Evolutionary conservation across 352 stramenopile species (phyloP).

Genomic region (Pythium rishiriense): DNA sequence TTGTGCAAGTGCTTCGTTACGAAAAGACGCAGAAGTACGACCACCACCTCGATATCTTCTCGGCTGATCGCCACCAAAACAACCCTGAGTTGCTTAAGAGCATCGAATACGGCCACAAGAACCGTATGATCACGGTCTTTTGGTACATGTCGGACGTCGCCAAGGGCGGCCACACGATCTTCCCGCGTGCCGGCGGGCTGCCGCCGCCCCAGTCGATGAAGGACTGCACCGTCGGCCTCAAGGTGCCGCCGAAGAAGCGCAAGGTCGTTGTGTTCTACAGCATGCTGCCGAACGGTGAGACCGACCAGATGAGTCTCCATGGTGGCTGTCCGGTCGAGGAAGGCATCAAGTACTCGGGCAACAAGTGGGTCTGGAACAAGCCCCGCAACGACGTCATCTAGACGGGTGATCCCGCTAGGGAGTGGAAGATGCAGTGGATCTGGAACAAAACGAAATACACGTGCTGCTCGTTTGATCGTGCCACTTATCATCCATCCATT

Average conservation of each 20-base stretch:
- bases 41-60: slow-evolving; percentile 71
- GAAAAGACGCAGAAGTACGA: slow-evolving; percentile 76
- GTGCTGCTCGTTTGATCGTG: not conserved
- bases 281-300: slow-evolving; percentile 61
- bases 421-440: not conserved
- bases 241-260: slow-evolving; percentile 62
- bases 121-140: slow-evolving; percentile 85
- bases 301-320: slow-evolving; percentile 65
- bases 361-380: slow-evolving; percentile 88
- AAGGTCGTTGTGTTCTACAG: slow-evolving; percentile 83
- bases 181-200: slow-evolving; percentile 49
- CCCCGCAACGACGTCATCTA: slow-evolving; percentile 19
- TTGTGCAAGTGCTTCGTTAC: slow-evolving; percentile 73
- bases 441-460: not conserved
- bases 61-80: slow-evolving; percentile 41
- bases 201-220: slow-evolving; percentile 48
- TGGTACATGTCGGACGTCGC: slow-evolving; percentile 85
- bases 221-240: slow-evolving; percentile 60
- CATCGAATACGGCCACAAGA: slow-evolving; percentile 74
- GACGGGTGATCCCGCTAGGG: not conserved
- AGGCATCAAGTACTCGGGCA: slow-evolving; percentile 69
- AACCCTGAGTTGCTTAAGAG: slow-evolving; percentile 39
- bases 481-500: not conserved
- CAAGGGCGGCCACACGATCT: slow-evolving; percentile 67
- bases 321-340: slow-evolving; percentile 70